Evolutionary conservation across 2,329 filamentous ascomycete species (phyloP), one percentile per base, ranked within the genome.

Genomic region (Biscogniauxia sp.): DNA sequence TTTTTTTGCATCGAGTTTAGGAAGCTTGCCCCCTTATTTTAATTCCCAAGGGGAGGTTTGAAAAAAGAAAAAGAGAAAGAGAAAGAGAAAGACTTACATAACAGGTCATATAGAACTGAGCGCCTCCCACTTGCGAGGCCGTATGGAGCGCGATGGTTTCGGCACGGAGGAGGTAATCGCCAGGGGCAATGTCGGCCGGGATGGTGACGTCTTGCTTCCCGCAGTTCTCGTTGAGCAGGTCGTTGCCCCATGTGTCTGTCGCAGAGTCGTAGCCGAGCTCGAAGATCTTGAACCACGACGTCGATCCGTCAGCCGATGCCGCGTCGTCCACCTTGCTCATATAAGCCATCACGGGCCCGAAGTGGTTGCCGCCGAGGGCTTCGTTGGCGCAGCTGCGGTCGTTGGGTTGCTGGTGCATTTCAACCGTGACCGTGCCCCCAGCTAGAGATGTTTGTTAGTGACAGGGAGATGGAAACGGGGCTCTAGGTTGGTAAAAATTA

Each of bases 221-320:
- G 61, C 65, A 68, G 56, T 53, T 41, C 62, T 62, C 59, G 59
- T 68, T 68, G 55, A 68, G 41, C 6, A 60, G 3, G 57, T 67
- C 67, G 56, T 73, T 75, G 32, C 70, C 74, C 74, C 75, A 76
- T 57, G 74, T 76, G 51, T 66, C 61, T 20, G 66, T 67, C 28
- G 67, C 53, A 17, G 67, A 19, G 59, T 69, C 63, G 62, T 74
- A 75, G 9, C 78, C 76, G 65, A 77, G 72, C 64, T 79, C 74
- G 68, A 76, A 81, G 66, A 84, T 75, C 74, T 84, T 84, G 75
- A 84, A 83, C 80, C 80, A 84, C 3, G 73, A 72, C 2, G 74
- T 70, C 9, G 76, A 77, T 26, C 77, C 77, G 61, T 77, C 74
- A 56, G 80, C 78, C 0, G 75, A 76, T 23, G 74, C 66, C 3